A percentile compares a stretch with the other conserved stretches of the same genome.
Conservation (phyloP, 1,139 yeast species). For the Magnusiomyces tetraspermus region DNA sequence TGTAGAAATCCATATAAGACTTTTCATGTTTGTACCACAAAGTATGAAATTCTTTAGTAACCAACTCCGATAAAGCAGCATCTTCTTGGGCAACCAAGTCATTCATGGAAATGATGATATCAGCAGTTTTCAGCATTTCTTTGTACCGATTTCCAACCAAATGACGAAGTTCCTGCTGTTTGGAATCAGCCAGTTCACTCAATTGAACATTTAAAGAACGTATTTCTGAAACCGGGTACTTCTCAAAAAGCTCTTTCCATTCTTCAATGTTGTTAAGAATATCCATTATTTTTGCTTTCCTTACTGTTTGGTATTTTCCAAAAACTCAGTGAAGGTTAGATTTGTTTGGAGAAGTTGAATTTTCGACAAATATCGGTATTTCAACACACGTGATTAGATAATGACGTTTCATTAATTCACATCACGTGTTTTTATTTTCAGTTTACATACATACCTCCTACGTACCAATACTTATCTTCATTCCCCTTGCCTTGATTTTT, state of each 20-base stretch:
- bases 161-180: slow-evolving; percentile 41
- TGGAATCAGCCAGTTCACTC: slow-evolving; percentile 22
- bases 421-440: neutral
- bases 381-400: neutral
- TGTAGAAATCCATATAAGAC: neutral
- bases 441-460: neutral
- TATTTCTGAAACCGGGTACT: slow-evolving; percentile 22
- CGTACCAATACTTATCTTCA: neutral
- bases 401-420: neutral
- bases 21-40: slow-evolving; percentile 17
- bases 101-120: slow-evolving; percentile 52
- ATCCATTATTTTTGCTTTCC: too few species aligned
- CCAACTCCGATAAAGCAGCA: slow-evolving; percentile 19
- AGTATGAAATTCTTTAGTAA: slow-evolving; percentile 16
- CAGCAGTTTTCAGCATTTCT: slow-evolving; percentile 60
- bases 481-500: neutral
- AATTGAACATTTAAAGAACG: slow-evolving; percentile 20
- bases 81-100: slow-evolving; percentile 30
- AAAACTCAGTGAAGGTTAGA: too few species aligned
- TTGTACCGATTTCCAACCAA: slow-evolving; percentile 60
- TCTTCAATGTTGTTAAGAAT: neutral
- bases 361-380: too few species aligned
- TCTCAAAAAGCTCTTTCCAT: slow-evolving; percentile 26
- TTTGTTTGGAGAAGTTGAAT: too few species aligned
- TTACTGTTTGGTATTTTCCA: too few species aligned